phyloP scores from a whole-genome alignment of 108 stramenopile species.

The Chaetoceros tenuissimus region DNA sequence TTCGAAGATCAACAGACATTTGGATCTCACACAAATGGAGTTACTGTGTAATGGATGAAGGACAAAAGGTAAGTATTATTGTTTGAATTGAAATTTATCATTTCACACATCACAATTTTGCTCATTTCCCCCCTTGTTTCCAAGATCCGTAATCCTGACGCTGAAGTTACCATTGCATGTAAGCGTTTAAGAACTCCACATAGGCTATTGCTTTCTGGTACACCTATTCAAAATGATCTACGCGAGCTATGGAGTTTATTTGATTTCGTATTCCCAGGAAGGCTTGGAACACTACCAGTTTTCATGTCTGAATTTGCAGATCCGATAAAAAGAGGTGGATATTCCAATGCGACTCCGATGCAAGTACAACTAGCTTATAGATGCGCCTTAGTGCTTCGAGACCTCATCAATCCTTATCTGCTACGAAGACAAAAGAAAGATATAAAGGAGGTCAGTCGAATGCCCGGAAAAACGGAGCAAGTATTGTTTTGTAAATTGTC shows the following conservation, averaged over 20 bases:
- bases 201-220: slow-evolving; percentile 81
- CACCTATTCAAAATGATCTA: slow-evolving; percentile 95
- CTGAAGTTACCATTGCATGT: slow-evolving; percentile 89
- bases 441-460: slow-evolving; percentile 67
- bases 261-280: slow-evolving; percentile 94
- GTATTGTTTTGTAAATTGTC: slow-evolving; percentile 91
- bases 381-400: slow-evolving; percentile 83
- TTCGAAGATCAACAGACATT: slow-evolving; percentile 56
- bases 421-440: slow-evolving; percentile 84
- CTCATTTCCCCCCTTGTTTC: neutral
- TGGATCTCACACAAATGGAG: slow-evolving; percentile 81
- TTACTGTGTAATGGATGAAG: slow-evolving; percentile 95
- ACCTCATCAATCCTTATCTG: slow-evolving; percentile 90
- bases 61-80: slow-evolving; percentile 38
- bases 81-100: neutral
- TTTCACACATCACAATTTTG: neutral
- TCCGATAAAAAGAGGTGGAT: slow-evolving; percentile 90
- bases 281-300: slow-evolving; percentile 91
- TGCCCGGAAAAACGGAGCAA: slow-evolving; percentile 92
- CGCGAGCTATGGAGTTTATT: slow-evolving; percentile 92
- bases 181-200: slow-evolving; percentile 86
- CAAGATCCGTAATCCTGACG: slow-evolving; percentile 96
- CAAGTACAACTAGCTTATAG: slow-evolving; percentile 87
- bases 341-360: slow-evolving; percentile 85
- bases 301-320: slow-evolving; percentile 91